phyloP scores from a whole-genome alignment of 495 filamentous ascomycete genomes.

The Penicillium nucicola region DNA sequence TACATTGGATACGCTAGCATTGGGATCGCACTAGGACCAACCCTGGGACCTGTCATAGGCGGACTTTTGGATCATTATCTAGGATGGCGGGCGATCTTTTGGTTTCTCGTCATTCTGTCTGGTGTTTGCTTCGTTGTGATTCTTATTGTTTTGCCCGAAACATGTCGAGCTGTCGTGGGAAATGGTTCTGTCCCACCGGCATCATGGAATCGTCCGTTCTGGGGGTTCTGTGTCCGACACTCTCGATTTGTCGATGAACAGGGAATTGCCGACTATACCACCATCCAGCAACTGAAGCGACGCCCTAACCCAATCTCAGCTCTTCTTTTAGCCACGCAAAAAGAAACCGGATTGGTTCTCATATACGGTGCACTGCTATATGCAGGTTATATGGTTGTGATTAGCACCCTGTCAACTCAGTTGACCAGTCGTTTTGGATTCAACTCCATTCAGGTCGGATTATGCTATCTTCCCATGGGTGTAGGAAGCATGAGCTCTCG shows the following conservation, averaged over 20 bases:
- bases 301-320: constrained; percentile 26
- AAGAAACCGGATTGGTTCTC: constrained; percentile 34
- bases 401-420: constrained; percentile 30
- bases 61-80: constrained; percentile 61
- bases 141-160: constrained; percentile 39
- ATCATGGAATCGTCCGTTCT: constrained; percentile 36
- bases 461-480: constrained; percentile 47
- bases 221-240: constrained; percentile 14
- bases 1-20: constrained; percentile 38
- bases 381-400: constrained; percentile 20
- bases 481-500: constrained; percentile 35
- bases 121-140: constrained; percentile 31
- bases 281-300: constrained; percentile 10
- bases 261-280: constrained; percentile 1
- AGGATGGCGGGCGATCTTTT: constrained; percentile 71
- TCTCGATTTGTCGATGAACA: constrained; percentile 7
- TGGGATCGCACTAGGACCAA: constrained; percentile 40
- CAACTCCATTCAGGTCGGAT: constrained; percentile 39
- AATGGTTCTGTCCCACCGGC: constrained; percentile 42
- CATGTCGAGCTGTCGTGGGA: constrained; percentile 44
- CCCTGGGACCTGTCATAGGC: constrained; percentile 61
- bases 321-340: constrained; percentile 35
- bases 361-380: constrained; percentile 28
- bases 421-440: constrained; percentile 36
- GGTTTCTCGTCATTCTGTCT: constrained; percentile 64